Evolutionary conservation across 805 yeast species (phyloP).

Genomic region (Ascoidea rubescens): DNA sequence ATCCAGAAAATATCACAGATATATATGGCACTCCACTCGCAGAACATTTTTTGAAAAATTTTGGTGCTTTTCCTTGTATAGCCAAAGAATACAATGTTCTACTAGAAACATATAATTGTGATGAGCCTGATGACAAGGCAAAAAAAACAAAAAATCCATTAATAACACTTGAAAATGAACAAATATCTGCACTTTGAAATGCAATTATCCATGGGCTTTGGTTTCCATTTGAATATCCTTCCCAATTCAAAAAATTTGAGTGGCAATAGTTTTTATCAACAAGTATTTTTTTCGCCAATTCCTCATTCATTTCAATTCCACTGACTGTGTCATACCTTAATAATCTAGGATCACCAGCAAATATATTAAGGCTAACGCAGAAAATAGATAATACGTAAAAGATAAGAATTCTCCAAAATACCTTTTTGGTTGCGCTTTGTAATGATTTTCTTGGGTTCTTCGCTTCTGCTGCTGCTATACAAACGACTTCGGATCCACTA

Average conservation of each 20-base stretch:
- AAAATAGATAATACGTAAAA: slow-evolving; percentile 57
- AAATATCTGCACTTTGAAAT: slow-evolving; percentile 35
- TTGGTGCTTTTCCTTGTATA: slow-evolving; percentile 44
- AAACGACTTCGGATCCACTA: slow-evolving; percentile 72
- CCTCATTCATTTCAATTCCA: neutral
- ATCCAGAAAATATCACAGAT: slow-evolving; percentile 48
- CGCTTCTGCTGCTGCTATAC: slow-evolving; percentile 81
- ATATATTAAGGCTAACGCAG: slow-evolving; percentile 56
- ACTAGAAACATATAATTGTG: slow-evolving; percentile 42
- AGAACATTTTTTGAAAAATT: slow-evolving; percentile 41
- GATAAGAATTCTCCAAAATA: slow-evolving; percentile 54
- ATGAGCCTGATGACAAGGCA: slow-evolving; percentile 39
- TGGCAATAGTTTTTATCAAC: slow-evolving; percentile 17
- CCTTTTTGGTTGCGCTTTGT: slow-evolving; percentile 64
- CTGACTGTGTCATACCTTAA: slow-evolving; percentile 31
- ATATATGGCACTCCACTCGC: slow-evolving; percentile 57
- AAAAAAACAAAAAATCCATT: slow-evolving; percentile 39
- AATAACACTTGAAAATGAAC: slow-evolving; percentile 30
- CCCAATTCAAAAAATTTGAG: slow-evolving; percentile 16
- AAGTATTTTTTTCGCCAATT: slow-evolving; percentile 12
- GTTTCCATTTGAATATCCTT: slow-evolving; percentile 22
- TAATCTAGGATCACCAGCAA: slow-evolving; percentile 66
- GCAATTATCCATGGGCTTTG: slow-evolving; percentile 52
- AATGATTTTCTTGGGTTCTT: slow-evolving; percentile 63
- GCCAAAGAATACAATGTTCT: slow-evolving; percentile 42